Percentiles rank a stretch among this genome's conserved stretches.
phyloP scores from a whole-genome alignment of 2,329 filamentous ascomycete species.

The Kalmusia sp. region DNA sequence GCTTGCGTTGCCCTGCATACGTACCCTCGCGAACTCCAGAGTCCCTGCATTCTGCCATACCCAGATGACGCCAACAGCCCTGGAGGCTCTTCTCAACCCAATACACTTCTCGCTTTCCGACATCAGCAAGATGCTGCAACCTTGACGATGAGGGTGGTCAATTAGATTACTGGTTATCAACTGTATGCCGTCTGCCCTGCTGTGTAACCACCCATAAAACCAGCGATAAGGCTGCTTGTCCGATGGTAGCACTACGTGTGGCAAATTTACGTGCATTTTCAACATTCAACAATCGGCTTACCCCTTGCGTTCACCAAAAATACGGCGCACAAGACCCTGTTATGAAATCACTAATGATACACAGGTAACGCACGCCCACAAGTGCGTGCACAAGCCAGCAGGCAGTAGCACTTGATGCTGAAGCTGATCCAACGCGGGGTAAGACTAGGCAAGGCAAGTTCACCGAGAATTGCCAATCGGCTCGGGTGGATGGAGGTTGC shows the following conservation, averaged over 20 bases:
- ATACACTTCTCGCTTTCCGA: background rate
- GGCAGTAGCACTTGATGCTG: background rate
- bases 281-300: background rate
- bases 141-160: slow-evolving; percentile 1
- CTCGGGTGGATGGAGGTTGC: too few species aligned
- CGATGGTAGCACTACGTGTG: background rate
- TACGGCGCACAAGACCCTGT: too few species aligned
- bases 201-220: slow-evolving; percentile 9
- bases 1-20: slow-evolving; percentile 4
- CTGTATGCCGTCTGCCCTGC: background rate
- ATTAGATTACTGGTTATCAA: slow-evolving; percentile 7
- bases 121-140: background rate
- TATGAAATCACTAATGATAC: too few species aligned
- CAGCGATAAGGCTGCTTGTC: slow-evolving; percentile 21
- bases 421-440: background rate
- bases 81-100: background rate
- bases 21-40: background rate
- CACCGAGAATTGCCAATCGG: background rate
- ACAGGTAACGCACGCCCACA: background rate
- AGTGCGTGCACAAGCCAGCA: too few species aligned
- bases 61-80: background rate
- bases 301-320: background rate
- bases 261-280: background rate
- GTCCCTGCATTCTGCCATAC: background rate
- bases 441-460: too few species aligned